Evolutionary conservation across 805 yeast species (phyloP).

Genomic region (Cephaloascus albidus): DNA sequence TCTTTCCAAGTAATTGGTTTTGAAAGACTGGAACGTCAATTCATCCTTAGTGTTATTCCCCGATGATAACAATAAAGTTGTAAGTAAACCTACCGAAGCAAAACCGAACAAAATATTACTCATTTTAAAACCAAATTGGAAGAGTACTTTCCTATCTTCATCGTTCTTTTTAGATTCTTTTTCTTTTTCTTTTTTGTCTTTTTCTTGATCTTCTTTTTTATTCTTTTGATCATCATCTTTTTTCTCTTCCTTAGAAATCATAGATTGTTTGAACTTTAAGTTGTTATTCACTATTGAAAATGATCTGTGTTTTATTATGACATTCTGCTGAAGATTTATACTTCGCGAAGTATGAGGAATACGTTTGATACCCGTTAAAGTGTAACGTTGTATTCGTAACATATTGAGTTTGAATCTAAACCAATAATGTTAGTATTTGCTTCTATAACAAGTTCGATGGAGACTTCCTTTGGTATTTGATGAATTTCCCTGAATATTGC

Average conservation of each 20-base stretch:
- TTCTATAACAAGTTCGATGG: background rate
- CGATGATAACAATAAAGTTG: background rate
- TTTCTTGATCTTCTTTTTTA: background rate
- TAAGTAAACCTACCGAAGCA: too few species aligned
- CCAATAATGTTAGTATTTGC: background rate
- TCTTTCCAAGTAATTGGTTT: slow-evolving; percentile 63
- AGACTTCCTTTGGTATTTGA: background rate
- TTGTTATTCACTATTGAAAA: background rate
- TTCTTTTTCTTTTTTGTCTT: too few species aligned
- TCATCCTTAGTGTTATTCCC: background rate
- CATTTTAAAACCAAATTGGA: too few species aligned
- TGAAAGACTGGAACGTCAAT: slow-evolving; percentile 64
- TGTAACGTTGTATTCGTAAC: background rate
- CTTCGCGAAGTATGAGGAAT: background rate
- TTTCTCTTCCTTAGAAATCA: background rate
- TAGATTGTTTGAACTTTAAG: background rate
- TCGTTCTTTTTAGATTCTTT: background rate
- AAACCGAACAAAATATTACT: background rate
- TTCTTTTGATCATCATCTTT: background rate
- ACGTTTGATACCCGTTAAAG: background rate
- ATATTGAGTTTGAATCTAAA: background rate
- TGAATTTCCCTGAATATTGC: background rate
- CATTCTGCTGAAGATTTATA: background rate
- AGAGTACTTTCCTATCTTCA: background rate
- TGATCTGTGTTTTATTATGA: background rate